Base-by-base conservation (phyloP, 768 basidiomycete genomes). In the Galerina marginata region DNA sequence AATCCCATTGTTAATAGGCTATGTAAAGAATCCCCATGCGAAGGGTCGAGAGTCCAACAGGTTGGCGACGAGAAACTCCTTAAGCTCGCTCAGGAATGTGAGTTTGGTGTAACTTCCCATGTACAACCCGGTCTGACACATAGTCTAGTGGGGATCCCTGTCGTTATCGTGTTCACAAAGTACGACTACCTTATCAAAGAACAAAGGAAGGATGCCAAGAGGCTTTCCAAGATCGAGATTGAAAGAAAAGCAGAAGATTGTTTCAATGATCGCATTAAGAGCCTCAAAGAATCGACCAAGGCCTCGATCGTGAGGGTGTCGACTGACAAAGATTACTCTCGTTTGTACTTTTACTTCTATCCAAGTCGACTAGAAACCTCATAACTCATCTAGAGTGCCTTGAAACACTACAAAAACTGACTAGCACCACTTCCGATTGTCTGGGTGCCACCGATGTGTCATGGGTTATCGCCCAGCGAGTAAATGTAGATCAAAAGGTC, bases 141-240 rank as follows among this genome's bases (percentile, higher is more conserved):
- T 6, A 1, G 10, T 37, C 29, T 1, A 69, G 65, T 56, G 23
- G 20, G 14, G 26, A 56, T 70, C 37, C 68, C 71, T 6, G 52
- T 73, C 39, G 65, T 74, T 20, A 65, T 67, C 15, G 68, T 74
- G 11, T 74, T 74, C 58, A 74, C 73, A 10, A 71, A 74, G 56
- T 73, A 67, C 47, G 73, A 74, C 59, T 47, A 55, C 11, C 66
- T 73, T 10, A 54, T 66, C 38, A 61, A 58, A 0, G 47, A 58
- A 33, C 33, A 56, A n/a, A 16, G 15, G 29, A 33, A 33, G 29
- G 29, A 33, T 3, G 29, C 29, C 29, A 33, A 7, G 29, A 33
- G 2, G 7, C 7, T 4, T 33, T 33, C 29, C 29, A 33, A 33
- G 4, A 3, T 54, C 20, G 29, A 33, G 25, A n/a, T 12, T 4